phyloP scores from a whole-genome alignment of 148 eudicot species.

The Chenopodium suecicum region DNA sequence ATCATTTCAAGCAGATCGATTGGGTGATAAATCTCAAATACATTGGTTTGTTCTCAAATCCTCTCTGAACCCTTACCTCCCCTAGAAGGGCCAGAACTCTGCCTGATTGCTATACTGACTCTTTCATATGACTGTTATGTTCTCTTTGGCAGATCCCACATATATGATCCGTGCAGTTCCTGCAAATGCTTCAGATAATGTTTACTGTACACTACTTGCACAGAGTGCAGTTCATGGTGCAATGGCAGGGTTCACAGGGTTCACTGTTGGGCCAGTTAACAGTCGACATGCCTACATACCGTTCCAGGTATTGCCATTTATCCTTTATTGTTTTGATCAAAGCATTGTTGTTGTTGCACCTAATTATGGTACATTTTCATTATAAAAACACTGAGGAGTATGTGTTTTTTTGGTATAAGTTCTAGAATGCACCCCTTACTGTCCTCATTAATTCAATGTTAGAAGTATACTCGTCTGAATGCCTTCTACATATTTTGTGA shows the following conservation, averaged over 20 bases:
- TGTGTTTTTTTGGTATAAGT: background rate
- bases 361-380: background rate
- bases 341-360: too few species aligned
- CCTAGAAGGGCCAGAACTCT: background rate
- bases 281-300: constrained; percentile 46
- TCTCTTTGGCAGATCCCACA: constrained; percentile 33
- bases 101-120: background rate
- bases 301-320: constrained; percentile 22
- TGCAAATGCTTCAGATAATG: constrained; percentile 46
- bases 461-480: background rate
- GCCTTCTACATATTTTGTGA: background rate
- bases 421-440: background rate
- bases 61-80: background rate
- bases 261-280: constrained; percentile 43
- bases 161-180: constrained; percentile 47
- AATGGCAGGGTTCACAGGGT: constrained; percentile 52
- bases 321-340: background rate
- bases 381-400: too few species aligned
- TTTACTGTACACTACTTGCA: constrained; percentile 44
- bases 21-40: constrained; percentile 45
- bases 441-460: background rate
- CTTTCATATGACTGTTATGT: background rate
- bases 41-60: constrained; percentile 38
- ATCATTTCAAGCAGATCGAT: constrained; percentile 38
- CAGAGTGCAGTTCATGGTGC: constrained; percentile 51